Conservation (phyloP, 2,329 filamentous ascomycete species). For the Emmonsia crescens region DNA sequence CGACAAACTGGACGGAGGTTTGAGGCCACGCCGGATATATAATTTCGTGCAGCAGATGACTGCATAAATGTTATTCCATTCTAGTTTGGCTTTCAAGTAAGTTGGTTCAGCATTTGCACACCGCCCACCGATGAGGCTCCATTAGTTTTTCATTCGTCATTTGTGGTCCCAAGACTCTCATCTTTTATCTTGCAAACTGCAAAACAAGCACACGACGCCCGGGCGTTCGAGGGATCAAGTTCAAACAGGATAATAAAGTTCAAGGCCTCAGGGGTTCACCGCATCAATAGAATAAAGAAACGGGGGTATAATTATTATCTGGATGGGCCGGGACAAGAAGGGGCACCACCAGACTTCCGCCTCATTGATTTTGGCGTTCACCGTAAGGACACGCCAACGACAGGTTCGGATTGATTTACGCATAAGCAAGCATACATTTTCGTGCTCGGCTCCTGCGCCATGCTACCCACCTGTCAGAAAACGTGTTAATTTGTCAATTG, state of each 20-base stretch:
- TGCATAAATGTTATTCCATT: neutral
- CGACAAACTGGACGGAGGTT: slow-evolving; percentile 4
- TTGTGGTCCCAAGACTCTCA: neutral
- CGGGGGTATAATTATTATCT: neutral
- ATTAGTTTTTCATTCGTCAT: neutral
- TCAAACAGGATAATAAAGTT: neutral
- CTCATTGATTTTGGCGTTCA: neutral
- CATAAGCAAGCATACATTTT: neutral
- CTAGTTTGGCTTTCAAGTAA: neutral
- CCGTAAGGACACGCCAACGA: neutral
- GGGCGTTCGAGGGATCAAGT: neutral
- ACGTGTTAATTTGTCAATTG: neutral
- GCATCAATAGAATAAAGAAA: neutral
- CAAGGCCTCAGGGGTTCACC: neutral
- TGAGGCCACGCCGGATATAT: neutral
- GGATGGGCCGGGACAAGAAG: neutral
- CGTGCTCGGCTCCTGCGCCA: neutral
- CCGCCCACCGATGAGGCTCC: neutral
- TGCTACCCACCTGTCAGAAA: neutral
- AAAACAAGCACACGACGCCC: neutral
- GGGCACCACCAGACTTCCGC: neutral
- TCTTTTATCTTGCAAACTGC: neutral
- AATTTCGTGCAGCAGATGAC: neutral
- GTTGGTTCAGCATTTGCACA: neutral
- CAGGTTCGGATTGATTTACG: neutral